Base-by-base conservation (phyloP, 2,329 filamentous ascomycete genomes). In the Trichoderma polysporum region DNA sequence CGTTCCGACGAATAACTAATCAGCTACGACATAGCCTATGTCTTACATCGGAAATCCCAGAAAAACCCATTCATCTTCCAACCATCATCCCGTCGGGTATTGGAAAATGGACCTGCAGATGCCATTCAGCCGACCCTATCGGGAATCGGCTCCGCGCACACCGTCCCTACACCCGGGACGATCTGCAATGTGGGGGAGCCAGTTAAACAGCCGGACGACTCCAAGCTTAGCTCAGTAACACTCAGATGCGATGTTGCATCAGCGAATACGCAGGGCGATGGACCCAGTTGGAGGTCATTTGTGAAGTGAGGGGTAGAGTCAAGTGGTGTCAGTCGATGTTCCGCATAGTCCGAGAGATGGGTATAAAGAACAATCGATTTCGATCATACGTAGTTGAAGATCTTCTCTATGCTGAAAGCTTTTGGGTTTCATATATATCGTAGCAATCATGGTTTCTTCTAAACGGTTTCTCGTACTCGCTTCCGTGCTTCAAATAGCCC, bases 121-220 rank as follows among this genome's bases (percentile, higher is more conserved):
- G 57, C 29, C 29, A 25, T 60, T 59, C 57, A 49, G 19, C 39
- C 57, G 57, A 39, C n/a, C 56, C 56, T 59, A 59, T 59, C 39
- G 56, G 57, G 29, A 33, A 17, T 3, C 19, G 10, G 27, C 39
- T 33, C 29, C 5, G 6, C 41, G 1, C 41, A 33, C 39, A 13
- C 56, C 27, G 13, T 15, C n/a, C 10, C 35, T 10, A 19, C 41
- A 8, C 13, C 57, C 29, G 57, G 57, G 57, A 37, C 41, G 57
- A 60, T 60, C 57, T 13, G 8, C 41, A 35, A n/a, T 50, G 57
- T 60, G 41, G 41, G 39, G 57, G 57, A 47, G 12, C 39, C 56
- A 47, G 37, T 15, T 10, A 59, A 22, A 41, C 31, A 47, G 27
- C 56, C 39, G 56, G 37, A 59, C 39, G 19, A 59, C 57, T 59